Conservation (phyloP, 345 rosid genomes). For the Nasturtium officinale region DNA sequence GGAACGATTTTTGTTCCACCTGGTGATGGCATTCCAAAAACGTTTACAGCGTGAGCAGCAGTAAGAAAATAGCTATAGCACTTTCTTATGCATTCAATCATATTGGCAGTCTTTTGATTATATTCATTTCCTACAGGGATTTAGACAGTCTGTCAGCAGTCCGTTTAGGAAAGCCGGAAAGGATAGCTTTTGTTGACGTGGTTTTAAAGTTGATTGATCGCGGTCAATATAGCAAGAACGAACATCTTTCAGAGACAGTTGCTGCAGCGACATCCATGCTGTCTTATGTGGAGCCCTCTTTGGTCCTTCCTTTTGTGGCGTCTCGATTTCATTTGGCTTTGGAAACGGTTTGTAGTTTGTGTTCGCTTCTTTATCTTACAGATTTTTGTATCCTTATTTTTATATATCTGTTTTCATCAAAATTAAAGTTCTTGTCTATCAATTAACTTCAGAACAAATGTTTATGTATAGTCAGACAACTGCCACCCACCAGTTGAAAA, state of each 20-base stretch:
- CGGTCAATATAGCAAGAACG: conserved; percentile 98
- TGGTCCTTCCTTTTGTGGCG: conserved; percentile 95
- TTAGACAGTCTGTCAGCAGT: conserved; percentile 46
- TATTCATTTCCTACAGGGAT: conserved; percentile 55
- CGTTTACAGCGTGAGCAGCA: conserved; percentile 85
- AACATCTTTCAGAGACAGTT: conserved; percentile 96
- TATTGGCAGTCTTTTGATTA: conserved; percentile 43
- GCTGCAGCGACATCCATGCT: conserved; percentile 92
- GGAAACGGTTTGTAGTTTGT: conserved; percentile 78
- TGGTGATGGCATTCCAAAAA: conserved; percentile 85
- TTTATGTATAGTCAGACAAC: conserved; percentile 87
- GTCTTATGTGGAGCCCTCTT: conserved; percentile 92
- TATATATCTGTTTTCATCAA: conserved; percentile 1
- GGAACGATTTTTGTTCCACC: conserved; percentile 78
- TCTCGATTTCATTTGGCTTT: conserved; percentile 92
- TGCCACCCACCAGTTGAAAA: conserved; percentile 99
- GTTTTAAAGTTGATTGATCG: conserved; percentile 88
- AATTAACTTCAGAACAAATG: conserved; percentile 48
- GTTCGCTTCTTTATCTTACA: conserved; percentile 26
- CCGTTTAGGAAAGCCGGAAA: conserved; percentile 70
- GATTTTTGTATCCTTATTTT: conserved; percentile 4
- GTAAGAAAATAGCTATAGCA: conserved; percentile 53
- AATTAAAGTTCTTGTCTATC: conserved; percentile 28
- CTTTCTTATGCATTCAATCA: conserved; percentile 26
- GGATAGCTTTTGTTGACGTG: conserved; percentile 70